Base-by-base conservation (phyloP, 1,139 yeast species). In the Pichia norvegensis region DNA sequence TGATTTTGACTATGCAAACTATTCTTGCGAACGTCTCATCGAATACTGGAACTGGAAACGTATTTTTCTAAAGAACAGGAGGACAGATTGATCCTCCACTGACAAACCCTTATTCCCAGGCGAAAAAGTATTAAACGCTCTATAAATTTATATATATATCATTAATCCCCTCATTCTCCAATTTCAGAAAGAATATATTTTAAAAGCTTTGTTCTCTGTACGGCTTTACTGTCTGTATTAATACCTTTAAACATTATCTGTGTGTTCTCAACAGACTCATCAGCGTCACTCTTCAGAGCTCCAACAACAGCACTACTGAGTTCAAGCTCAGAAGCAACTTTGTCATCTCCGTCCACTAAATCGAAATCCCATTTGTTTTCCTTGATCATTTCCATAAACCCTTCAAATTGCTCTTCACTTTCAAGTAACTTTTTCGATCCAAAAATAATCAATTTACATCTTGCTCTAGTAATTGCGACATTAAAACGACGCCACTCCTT, bases 391-490 rank as follows among this genome's bases (percentile, higher is more conserved):
- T 73, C 69, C 59, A 88, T 70, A 55, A 90, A 85, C 11, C 76
- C 75, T 44, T 72, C 70, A 46, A 88, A 71, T 9, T 81, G 77
- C 1, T 70, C 72, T 17, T 78, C 74, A 17, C 71, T 65, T 14
- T 72, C 67, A 49, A 92, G 66, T 0, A 95, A 85, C 10, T 69
- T 67, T 46, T 72, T 72, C 2, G 95, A 85, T 0, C 98, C 98
- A 38, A 92, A 66, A 17, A 92, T 76, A 23, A 94, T 74, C 42
- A 94, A 73, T 63, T 94, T 94, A 16, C 84, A 74, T 61, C 79
- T 82, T 0, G 98, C 94, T 51, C 99, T 72, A 0, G 98, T 92
- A 57, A 94, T 80, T 0, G 97, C 95, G 36, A 94, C 98, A 64
- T 92, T 92, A 43, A 94, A 75, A 52, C 98, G 73, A 53, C 97